These are phyloP conservation scores for Russula lepida DNA, from an alignment of 768 basidiomycete species.

Conservation along the genomic window DNA sequence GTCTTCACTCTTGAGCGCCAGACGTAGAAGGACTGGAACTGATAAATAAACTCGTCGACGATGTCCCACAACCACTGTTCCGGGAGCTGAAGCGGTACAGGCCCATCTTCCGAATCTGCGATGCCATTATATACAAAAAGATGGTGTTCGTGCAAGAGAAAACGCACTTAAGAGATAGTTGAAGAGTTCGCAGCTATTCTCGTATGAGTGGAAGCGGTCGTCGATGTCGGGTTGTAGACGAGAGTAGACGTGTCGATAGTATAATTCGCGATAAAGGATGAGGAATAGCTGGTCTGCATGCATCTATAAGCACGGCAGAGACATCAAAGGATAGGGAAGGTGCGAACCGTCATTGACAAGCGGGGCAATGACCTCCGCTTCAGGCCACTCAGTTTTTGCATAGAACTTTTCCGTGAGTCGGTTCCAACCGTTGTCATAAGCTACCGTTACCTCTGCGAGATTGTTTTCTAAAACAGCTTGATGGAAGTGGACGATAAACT, in stretches of 20 bases:
- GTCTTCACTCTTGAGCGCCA: constrained; percentile 80
- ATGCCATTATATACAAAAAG: background rate
- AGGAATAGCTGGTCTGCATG: constrained; percentile 82
- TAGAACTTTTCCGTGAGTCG: constrained; percentile 95
- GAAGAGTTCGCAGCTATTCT: constrained; percentile 97
- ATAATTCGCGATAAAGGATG: constrained; percentile 92
- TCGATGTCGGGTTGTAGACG: constrained; percentile 92
- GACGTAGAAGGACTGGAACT: constrained; percentile 92
- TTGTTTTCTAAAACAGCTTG: constrained; percentile 90
- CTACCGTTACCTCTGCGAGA: constrained; percentile 79
- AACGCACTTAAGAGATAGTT: constrained; percentile 88
- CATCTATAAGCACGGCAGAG: background rate
- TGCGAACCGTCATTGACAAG: constrained; percentile 82
- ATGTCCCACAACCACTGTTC: constrained; percentile 99
- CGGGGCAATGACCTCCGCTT: constrained; percentile 91
- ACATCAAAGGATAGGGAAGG: background rate
- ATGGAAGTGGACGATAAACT: constrained; percentile 96
- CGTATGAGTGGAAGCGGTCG: constrained; percentile 96
- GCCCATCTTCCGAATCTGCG: constrained; percentile 78
- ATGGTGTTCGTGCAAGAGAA: background rate
- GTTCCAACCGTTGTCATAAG: constrained; percentile 98
- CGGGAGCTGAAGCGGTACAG: constrained; percentile 87
- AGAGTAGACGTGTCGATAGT: constrained; percentile 94
- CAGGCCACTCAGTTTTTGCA: constrained; percentile 91
- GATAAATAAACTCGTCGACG: constrained; percentile 96